Conservation (phyloP, 768 basidiomycete genomes). For the Hygrophorus pudorinus region DNA sequence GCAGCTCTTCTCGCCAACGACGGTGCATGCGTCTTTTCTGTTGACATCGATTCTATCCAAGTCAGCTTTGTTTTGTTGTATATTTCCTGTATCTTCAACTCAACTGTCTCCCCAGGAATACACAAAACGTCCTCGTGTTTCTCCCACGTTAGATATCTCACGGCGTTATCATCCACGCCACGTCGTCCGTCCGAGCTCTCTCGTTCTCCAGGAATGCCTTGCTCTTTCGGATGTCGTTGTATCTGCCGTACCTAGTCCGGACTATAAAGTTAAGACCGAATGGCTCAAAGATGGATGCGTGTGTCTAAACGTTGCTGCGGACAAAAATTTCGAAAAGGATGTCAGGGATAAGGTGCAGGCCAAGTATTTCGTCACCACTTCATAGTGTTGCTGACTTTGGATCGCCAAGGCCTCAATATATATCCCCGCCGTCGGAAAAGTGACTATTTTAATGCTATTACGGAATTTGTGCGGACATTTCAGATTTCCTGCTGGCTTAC, state of each 20-base stretch:
- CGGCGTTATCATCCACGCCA: conserved; percentile 78
- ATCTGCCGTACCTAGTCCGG: conserved; percentile 78
- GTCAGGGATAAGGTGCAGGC: conserved; percentile 79
- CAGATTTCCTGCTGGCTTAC: neutral
- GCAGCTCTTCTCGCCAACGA: conserved; percentile 94
- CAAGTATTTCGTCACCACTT: neutral
- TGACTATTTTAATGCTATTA: conserved; percentile 96
- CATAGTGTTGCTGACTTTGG: too few relatives aligned
- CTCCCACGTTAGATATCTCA: conserved; percentile 22
- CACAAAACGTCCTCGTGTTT: conserved; percentile 70
- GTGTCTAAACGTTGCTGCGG: conserved; percentile 86
- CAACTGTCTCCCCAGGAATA: conserved; percentile 49
- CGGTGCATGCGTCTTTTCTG: conserved; percentile 90
- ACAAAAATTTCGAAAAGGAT: conserved; percentile 94
- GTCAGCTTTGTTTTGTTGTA: conserved; percentile 22
- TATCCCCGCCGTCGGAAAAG: conserved; percentile 93
- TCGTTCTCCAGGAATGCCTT: conserved; percentile 73
- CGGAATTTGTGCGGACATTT: conserved; percentile 70
- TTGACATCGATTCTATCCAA: conserved; percentile 92
- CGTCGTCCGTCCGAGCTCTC: conserved; percentile 56
- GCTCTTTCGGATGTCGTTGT: conserved; percentile 87
- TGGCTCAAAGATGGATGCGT: conserved; percentile 91
- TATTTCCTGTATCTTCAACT: neutral
- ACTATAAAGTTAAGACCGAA: conserved; percentile 84
- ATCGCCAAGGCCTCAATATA: conserved; percentile 94